Evolutionary conservation across 169 alveolate species (phyloP), one percentile per base, ranked within the genome.

Genomic region (Blepharisma undulans): DNA sequence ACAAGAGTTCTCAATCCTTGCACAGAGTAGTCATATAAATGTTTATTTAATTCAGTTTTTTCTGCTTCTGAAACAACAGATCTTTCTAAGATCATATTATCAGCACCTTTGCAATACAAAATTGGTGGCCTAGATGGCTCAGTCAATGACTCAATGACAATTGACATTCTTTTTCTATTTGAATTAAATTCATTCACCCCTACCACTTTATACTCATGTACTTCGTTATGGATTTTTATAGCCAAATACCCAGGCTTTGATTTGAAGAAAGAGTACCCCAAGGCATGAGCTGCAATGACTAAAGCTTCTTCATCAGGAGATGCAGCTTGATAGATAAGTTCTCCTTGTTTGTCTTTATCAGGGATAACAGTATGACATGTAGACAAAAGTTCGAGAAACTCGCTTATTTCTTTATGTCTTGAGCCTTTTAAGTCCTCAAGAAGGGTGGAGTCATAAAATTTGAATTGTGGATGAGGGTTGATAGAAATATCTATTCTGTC

Each of bases 1-100:
- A 97, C 97, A 92, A 99, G 96, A 0, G 99, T 98, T 92, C 99
- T 96, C 81, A 97, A 96, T 8, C 99, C 99, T 74, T 93, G 92
- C 21, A 95, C 90, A 18, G 98, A 97, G 89, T 95, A 97, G 16
- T 92, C 94, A 48, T 95, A 89, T 30, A 97, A 82, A 32, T 94
- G 92, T 79, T 94, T 87, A 32, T 89, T 85, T 21, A 94, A 86
- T 21, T 79, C 92, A 7, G 82, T 93, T 18, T 86, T 87, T 60
- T 91, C 72, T 27, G 90, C 90, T 12, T 88, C 84, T 22, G 91
- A 77, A 32, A 66, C 8, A 72, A 84, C 78, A 25, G 96, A 84
- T 84, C 98, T 92, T 12, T 76, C 92, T 5, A 92, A 60, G 59
- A 92, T 88, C 66, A 88, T 91, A 76, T 77, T 78, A 74, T 92